These are phyloP conservation scores for Populus davidiana DNA, from an alignment of 345 rosid genomes.

Conservation along the genomic window DNA sequence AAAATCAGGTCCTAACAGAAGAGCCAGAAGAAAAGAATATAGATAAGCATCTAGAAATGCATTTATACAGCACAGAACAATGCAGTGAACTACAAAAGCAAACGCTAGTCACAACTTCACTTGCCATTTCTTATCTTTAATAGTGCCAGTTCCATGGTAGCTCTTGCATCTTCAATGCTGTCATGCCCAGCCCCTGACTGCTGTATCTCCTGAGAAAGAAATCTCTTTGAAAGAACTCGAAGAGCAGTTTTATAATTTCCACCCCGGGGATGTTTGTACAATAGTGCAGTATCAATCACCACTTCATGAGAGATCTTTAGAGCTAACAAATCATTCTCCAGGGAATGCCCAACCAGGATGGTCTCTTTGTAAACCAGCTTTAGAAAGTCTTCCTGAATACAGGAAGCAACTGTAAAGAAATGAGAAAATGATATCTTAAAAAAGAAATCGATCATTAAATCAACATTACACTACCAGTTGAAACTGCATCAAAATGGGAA, in stretches of 20 bases:
- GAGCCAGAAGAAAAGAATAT: slow-evolving; percentile 13
- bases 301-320: slow-evolving; percentile 73
- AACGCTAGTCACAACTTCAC: slow-evolving; percentile 18
- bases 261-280: slow-evolving; percentile 80
- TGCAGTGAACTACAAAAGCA: background rate
- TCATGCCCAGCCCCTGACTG: slow-evolving; percentile 76
- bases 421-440: slow-evolving; percentile 7
- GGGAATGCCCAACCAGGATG: slow-evolving; percentile 87
- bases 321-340: slow-evolving; percentile 88
- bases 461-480: slow-evolving; percentile 3
- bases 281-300: slow-evolving; percentile 89
- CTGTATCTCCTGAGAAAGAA: slow-evolving; percentile 82
- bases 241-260: slow-evolving; percentile 81
- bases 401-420: slow-evolving; percentile 29
- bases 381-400: slow-evolving; percentile 70
- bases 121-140: slow-evolving; percentile 77
- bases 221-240: slow-evolving; percentile 70
- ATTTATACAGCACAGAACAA: background rate
- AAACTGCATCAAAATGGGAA: background rate
- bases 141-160: slow-evolving; percentile 84
- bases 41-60: slow-evolving; percentile 8
- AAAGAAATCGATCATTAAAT: background rate
- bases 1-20: slow-evolving; percentile 76
- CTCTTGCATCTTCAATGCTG: slow-evolving; percentile 87
- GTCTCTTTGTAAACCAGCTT: slow-evolving; percentile 83